These are phyloP conservation scores for Lactarius tabidus DNA, from an alignment of 768 basidiomycete genomes.

Conservation along the genomic window DNA sequence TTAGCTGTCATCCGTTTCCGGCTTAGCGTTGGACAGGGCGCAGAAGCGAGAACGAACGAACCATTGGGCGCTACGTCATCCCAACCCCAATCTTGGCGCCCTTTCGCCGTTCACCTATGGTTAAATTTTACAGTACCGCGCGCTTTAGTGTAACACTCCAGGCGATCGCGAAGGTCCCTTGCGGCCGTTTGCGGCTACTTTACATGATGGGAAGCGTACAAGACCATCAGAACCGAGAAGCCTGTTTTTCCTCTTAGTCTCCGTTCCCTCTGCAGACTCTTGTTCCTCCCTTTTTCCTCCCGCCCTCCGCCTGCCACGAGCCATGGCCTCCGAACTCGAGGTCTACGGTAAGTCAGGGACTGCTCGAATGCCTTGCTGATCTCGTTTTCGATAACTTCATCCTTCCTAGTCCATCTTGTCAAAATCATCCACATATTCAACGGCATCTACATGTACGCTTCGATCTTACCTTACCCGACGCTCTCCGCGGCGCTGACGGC, in stretches of 20 bases:
- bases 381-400: not conserved
- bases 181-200: not conserved
- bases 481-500: not conserved
- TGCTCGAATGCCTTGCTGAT: not conserved
- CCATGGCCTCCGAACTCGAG: conserved; percentile 13
- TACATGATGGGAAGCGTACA: not conserved
- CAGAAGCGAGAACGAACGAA: conserved; percentile 4
- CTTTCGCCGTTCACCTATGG: not conserved
- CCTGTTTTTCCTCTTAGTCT: conserved; percentile 18
- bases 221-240: not conserved
- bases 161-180: not conserved
- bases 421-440: conserved; percentile 20
- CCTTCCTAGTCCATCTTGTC: conserved; percentile 11
- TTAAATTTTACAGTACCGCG: not conserved
- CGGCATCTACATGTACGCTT: conserved; percentile 21
- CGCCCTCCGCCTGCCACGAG: not conserved
- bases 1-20: conserved; percentile 6
- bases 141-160: not conserved
- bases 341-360: conserved; percentile 7
- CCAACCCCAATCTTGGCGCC: conserved; percentile 3
- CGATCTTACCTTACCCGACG: not conserved
- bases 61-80: not conserved
- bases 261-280: not conserved
- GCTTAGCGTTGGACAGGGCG: not conserved
- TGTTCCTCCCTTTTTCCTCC: not conserved